Evolutionary conservation across 768 basidiomycete species (phyloP), one percentile per base, ranked within the genome.

Genomic region (Calocera cornea): DNA sequence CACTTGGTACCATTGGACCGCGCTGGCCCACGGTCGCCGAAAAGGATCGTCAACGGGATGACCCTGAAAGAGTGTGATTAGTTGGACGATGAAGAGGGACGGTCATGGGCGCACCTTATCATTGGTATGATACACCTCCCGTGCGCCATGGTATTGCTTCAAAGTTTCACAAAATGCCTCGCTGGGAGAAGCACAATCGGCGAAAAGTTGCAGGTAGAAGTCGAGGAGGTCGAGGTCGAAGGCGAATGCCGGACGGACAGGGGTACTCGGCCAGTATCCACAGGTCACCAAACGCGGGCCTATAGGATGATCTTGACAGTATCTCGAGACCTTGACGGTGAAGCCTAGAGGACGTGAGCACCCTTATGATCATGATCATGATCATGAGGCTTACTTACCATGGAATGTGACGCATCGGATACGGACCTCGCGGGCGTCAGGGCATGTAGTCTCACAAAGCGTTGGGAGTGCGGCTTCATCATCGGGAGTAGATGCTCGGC

Each of bases 251-350:
- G 64, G 67, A 14, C 64, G 63, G 19, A 29, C 24, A 19, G 67
- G 67, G 17, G 63, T 41, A 22, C 63, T 64, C 2, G 67, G 67
- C 27, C 63, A 68, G 29, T 24, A 36, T 3, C 67, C 67, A 2
- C 17, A 8, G 1, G 64, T n/a, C 2, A 68, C 19, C 7, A 68
- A 40, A 19, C 54, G 31, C 7, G 54, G 54, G 14, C 14, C 31
- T 16, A 60, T 27, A 7, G 54, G 54, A 33, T 60, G 54, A 27
- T 29, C 22, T 10, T 12, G 27, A 31, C 54, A 60, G 19, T 60
- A 60, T 33, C 19, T 29, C 14, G 14, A 29, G 27, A 8, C 2
- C 10, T 29, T 2, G 19, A 29, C 31, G 7, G 14, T 33, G 10
- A 16, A 29, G 5, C 54, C 54, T 60, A 60, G 5, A 60, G 19